phyloP scores from a whole-genome alignment of 352 stramenopile genomes.

The Phytophthora idaei region DNA sequence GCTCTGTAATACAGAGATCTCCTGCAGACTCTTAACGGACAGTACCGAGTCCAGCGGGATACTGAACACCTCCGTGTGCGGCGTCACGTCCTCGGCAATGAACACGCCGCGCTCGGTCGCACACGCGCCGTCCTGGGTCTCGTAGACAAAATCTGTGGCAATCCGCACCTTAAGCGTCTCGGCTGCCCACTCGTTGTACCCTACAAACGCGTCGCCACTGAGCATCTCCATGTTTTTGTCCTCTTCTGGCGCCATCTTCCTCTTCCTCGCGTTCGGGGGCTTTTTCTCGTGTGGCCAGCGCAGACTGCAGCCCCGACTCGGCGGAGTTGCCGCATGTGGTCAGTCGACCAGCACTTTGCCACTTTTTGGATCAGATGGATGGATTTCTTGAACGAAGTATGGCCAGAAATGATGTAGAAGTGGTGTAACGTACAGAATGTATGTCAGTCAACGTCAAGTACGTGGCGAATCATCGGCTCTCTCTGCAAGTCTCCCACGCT shows the following conservation, averaged over 20 bases:
- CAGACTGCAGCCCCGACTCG: background rate
- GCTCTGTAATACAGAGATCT: slow-evolving; percentile 35
- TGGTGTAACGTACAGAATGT: slow-evolving; percentile 12
- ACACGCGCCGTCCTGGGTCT: slow-evolving; percentile 44
- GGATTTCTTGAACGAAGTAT: slow-evolving; percentile 24
- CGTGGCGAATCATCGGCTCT: slow-evolving; percentile 12
- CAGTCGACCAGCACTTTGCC: slow-evolving; percentile 11
- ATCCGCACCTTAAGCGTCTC: slow-evolving; percentile 58
- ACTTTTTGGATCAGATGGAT: slow-evolving; percentile 13
- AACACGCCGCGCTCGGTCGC: slow-evolving; percentile 73
- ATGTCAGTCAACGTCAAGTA: slow-evolving; percentile 14
- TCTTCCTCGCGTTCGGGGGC: background rate
- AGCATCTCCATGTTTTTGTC: slow-evolving; percentile 12
- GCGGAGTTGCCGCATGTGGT: slow-evolving; percentile 30
- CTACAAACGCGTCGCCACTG: slow-evolving; percentile 42
- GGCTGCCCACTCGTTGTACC: slow-evolving; percentile 80
- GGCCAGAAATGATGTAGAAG: slow-evolving; percentile 6
- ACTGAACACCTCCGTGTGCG: slow-evolving; percentile 71
- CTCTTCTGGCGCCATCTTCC: slow-evolving; percentile 22
- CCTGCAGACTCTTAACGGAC: slow-evolving; percentile 50
- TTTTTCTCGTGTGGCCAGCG: slow-evolving; percentile 34
- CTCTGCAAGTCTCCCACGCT: slow-evolving; percentile 16
- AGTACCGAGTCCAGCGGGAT: slow-evolving; percentile 68
- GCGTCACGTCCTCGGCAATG: slow-evolving; percentile 79
- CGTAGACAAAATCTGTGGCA: slow-evolving; percentile 85